These are phyloP conservation scores for Aspergillus sp. DNA, from an alignment of 2,329 filamentous ascomycete species.

Conservation along the genomic window DNA sequence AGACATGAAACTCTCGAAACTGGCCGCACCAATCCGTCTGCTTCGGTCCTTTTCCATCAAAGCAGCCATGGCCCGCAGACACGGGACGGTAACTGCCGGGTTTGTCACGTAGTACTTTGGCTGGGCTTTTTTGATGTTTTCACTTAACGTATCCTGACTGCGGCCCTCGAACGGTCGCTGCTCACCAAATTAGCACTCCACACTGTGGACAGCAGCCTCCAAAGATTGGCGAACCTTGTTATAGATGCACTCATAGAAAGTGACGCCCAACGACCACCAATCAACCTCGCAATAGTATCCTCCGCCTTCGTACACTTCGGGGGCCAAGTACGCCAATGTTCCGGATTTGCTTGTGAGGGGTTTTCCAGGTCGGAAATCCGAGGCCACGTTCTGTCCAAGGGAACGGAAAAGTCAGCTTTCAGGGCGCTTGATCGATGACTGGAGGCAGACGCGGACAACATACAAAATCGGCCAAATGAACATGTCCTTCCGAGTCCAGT, in stretches of 20 bases:
- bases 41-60: slow-evolving; percentile 77
- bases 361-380: slow-evolving; percentile 80
- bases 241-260: slow-evolving; percentile 99
- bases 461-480: slow-evolving; percentile 97
- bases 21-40: slow-evolving; percentile 76
- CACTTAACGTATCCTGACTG: slow-evolving; percentile 75
- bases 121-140: slow-evolving; percentile 74
- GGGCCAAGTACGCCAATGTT: slow-evolving; percentile 90
- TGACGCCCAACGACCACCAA: slow-evolving; percentile 97
- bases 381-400: slow-evolving; percentile 78
- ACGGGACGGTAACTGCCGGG: slow-evolving; percentile 83
- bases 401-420: slow-evolving; percentile 8
- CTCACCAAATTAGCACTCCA: slow-evolving; percentile 27
- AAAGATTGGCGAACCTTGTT: slow-evolving; percentile 68
- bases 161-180: slow-evolving; percentile 91
- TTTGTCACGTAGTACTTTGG: slow-evolving; percentile 90
- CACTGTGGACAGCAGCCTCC: neutral
- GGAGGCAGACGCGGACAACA: slow-evolving; percentile 32
- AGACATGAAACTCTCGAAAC: slow-evolving; percentile 79
- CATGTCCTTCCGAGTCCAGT: slow-evolving; percentile 84
- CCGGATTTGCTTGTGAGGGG: slow-evolving; percentile 92
- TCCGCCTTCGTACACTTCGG: slow-evolving; percentile 87
- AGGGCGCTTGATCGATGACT: neutral
- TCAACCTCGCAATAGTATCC: slow-evolving; percentile 90
- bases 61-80: slow-evolving; percentile 82